Evolutionary conservation across 2,329 filamentous ascomycete genomes (phyloP).

Genomic region (Ophiosphaerella herpotricha): DNA sequence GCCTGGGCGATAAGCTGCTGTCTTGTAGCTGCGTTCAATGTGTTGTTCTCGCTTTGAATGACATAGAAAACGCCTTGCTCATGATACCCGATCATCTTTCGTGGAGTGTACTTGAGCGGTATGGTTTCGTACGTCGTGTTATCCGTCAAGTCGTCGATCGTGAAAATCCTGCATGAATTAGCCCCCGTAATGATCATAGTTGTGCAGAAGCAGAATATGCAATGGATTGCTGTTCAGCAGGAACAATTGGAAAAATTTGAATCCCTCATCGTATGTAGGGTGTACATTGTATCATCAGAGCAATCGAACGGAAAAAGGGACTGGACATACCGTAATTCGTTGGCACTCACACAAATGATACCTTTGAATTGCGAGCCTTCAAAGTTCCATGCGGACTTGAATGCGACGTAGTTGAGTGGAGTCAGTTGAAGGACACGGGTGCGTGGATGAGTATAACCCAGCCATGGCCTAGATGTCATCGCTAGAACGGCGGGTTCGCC

Average conservation of each 20-base stretch:
- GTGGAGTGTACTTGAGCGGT: conserved; percentile 86
- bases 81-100: conserved; percentile 84
- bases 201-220: not conserved
- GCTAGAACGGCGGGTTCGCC: conserved; percentile 84
- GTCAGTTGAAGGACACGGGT: conserved; percentile 90
- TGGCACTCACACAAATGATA: conserved; percentile 90
- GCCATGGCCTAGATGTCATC: conserved; percentile 91
- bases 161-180: conserved; percentile 71
- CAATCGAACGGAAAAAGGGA: conserved; percentile 26
- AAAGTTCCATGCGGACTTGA: conserved; percentile 97
- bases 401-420: conserved; percentile 81
- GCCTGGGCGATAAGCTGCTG: conserved; percentile 76
- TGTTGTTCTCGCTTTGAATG: conserved; percentile 91
- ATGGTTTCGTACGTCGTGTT: conserved; percentile 87
- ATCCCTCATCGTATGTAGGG: conserved; percentile 52
- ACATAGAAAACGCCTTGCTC: conserved; percentile 90
- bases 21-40: conserved; percentile 77
- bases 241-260: conserved; percentile 82
- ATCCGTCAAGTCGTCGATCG: conserved; percentile 82
- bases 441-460: conserved; percentile 88
- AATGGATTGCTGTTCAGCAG: conserved; percentile 69
- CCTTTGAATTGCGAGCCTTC: conserved; percentile 94
- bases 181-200: conserved; percentile 7
- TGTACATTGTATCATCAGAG: conserved; percentile 68
- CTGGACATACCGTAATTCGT: conserved; percentile 75